Evolutionary conservation across 768 basidiomycete genomes (phyloP).

Genomic region (Amanita rimosa): DNA sequence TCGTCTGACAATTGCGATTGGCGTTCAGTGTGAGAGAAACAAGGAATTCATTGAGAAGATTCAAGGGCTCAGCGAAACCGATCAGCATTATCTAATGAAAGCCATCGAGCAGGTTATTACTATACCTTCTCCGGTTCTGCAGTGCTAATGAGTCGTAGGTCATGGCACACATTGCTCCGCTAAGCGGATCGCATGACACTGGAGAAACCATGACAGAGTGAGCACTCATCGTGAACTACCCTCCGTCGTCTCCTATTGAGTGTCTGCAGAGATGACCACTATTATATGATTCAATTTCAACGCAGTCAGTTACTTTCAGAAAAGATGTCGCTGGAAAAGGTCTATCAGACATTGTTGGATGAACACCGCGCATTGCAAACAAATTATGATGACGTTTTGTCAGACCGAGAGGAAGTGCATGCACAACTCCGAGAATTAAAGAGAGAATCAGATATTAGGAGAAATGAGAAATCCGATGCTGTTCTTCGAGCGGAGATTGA

Average conservation of each 20-base stretch:
- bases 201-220: conserved; percentile 74
- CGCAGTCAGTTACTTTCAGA: conserved; percentile 66
- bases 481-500: conserved; percentile 76
- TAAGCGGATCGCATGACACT: conserved; percentile 33
- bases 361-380: conserved; percentile 70
- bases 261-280: conserved; percentile 67
- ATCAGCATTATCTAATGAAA: conserved; percentile 87
- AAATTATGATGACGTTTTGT: conserved; percentile 60
- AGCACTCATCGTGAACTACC: conserved; percentile 15
- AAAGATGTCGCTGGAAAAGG: conserved; percentile 80
- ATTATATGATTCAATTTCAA: conserved; percentile 77
- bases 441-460: conserved; percentile 45
- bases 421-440: conserved; percentile 48
- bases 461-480: conserved; percentile 66
- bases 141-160: conserved; percentile 31
- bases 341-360: conserved; percentile 64
- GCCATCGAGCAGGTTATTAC: conserved; percentile 76
- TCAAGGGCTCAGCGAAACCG: conserved; percentile 67
- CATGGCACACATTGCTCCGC: conserved; percentile 60
- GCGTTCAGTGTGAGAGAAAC: conserved; percentile 83
- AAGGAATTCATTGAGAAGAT: conserved; percentile 86
- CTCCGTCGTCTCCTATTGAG: not conserved
- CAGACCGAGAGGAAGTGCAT: conserved; percentile 71
- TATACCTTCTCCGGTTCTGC: not conserved
- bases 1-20: conserved; percentile 73